These are phyloP conservation scores for Russula emetica DNA, from an alignment of 768 basidiomycete species.

Conservation along the genomic window DNA sequence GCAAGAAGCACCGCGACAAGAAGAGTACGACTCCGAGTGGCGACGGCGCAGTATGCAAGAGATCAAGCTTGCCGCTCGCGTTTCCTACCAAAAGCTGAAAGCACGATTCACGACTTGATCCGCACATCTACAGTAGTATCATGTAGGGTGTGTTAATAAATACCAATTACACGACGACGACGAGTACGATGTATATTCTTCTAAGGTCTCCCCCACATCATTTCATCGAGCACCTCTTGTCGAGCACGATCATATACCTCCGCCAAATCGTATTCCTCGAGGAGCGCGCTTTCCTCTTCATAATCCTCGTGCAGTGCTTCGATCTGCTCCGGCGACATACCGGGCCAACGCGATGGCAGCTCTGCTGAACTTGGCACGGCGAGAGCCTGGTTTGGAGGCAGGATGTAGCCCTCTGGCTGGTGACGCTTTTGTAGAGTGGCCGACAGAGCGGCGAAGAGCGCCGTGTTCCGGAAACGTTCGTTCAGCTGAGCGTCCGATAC, in stretches of 20 bases:
- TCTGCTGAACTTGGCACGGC: conserved; percentile 55
- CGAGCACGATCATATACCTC: conserved; percentile 59
- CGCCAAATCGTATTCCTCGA: conserved; percentile 53
- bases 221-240: conserved; percentile 55
- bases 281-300: conserved; percentile 51
- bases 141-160: background rate
- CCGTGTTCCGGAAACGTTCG: conserved; percentile 65
- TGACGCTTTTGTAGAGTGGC: conserved; percentile 43
- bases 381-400: conserved; percentile 55
- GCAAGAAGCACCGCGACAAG: conserved; percentile 57
- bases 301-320: conserved; percentile 58
- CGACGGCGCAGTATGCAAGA: conserved; percentile 53
- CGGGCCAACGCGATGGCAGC: conserved; percentile 68
- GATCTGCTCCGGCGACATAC: conserved; percentile 61
- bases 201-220: conserved; percentile 35
- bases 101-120: conserved; percentile 29
- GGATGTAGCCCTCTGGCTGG: conserved; percentile 47
- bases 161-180: background rate
- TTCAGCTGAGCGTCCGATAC: conserved; percentile 75
- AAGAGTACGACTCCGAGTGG: conserved; percentile 64
- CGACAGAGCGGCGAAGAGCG: conserved; percentile 63
- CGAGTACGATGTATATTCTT: conserved; percentile 6
- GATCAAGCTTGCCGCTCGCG: conserved; percentile 55
- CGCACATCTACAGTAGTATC: conserved; percentile 4
- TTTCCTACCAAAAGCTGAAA: conserved; percentile 41